These are phyloP conservation scores for Gentiana dahurica DNA, from an alignment of 257 asterid species.

Conservation along the genomic window DNA sequence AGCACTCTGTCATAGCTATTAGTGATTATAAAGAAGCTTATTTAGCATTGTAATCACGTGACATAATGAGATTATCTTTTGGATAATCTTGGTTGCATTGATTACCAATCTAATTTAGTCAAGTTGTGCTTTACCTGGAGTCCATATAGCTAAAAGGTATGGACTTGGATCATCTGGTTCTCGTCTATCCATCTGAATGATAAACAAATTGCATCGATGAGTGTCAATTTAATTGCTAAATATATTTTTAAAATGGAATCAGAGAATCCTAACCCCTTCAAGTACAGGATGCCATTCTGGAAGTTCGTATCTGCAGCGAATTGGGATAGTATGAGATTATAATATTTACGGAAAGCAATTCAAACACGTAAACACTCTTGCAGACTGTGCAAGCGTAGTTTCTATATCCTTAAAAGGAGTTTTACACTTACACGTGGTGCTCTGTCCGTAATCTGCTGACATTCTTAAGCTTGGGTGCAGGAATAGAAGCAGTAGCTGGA, in stretches of 20 bases:
- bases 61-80: background rate
- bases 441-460: constrained; percentile 80
- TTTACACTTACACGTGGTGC: constrained; percentile 77
- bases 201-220: constrained; percentile 17
- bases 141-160: constrained; percentile 95
- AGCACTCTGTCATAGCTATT: background rate
- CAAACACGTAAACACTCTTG: background rate
- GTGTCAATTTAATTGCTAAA: constrained; percentile 12
- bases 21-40: background rate
- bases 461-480: constrained; percentile 73
- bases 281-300: constrained; percentile 80
- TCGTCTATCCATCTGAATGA: constrained; percentile 70
- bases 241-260: constrained; percentile 8
- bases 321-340: constrained; percentile 12
- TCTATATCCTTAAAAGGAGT: background rate
- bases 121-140: constrained; percentile 54
- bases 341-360: background rate
- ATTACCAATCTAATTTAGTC: background rate
- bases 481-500: constrained; percentile 64
- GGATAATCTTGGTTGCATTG: background rate
- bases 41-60: background rate
- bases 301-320: constrained; percentile 67
- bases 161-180: constrained; percentile 97
- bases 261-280: constrained; percentile 42
- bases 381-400: background rate